phyloP scores from a whole-genome alignment of 169 alveolate genomes.

The Eimeria acervulina region DNA sequence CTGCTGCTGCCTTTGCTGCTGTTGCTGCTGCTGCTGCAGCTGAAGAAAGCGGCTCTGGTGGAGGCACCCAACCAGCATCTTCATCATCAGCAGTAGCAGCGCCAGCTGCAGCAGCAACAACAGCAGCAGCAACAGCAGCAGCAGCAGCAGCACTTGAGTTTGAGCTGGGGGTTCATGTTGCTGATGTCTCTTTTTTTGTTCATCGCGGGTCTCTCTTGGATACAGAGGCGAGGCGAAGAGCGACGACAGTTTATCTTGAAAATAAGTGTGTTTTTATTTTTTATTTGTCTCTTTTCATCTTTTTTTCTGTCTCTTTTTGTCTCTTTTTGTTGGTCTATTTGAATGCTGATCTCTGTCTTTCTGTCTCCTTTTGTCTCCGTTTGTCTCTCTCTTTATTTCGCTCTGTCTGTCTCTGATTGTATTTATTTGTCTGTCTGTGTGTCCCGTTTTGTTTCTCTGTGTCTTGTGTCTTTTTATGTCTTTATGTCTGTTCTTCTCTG shows the following conservation, averaged over 20 bases:
- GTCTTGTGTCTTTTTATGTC: neutral
- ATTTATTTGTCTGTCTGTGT: neutral
- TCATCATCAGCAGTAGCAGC: neutral
- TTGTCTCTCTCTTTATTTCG: neutral
- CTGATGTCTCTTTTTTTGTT: conserved; percentile 98
- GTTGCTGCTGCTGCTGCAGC: conserved; percentile 68
- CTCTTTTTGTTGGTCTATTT: neutral
- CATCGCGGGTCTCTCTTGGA: conserved; percentile 95
- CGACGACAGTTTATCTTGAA: conserved; percentile 94
- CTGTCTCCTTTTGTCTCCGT: neutral
- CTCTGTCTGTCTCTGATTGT: neutral
- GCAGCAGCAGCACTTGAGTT: conserved; percentile 77
- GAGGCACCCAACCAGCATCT: neutral
- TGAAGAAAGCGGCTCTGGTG: neutral
- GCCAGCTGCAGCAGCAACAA: neutral
- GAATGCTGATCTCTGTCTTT: neutral
- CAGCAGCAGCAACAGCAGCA: conserved; percentile 21
- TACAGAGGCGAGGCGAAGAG: conserved; percentile 96
- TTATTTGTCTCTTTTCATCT: neutral
- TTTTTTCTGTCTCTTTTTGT: neutral
- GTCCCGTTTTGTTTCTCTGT: neutral
- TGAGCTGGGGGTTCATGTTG: conserved; percentile 97
- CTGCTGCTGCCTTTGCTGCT: conserved; percentile 31
- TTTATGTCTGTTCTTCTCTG: neutral
- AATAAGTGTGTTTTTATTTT: conserved; percentile 29